These are phyloP conservation scores for Fusarium algeriense DNA, from an alignment of 2,329 filamentous ascomycete species.

Conservation along the genomic window DNA sequence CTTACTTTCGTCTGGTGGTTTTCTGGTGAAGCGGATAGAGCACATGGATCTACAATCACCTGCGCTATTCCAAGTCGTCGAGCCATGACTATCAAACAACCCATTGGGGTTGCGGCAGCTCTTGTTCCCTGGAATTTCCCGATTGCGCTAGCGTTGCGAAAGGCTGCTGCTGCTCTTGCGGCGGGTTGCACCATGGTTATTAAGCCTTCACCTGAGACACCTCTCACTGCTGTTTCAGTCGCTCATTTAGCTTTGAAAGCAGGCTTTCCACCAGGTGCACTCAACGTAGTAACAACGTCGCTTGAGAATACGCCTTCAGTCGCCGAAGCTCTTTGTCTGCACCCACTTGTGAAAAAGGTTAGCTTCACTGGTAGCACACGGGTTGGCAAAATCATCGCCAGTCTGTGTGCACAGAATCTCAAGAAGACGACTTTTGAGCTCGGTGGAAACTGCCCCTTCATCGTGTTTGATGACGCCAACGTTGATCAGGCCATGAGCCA, in stretches of 20 bases:
- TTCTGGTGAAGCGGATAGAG: slow-evolving; percentile 58
- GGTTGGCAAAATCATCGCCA: slow-evolving; percentile 74
- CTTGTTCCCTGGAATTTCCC: slow-evolving; percentile 70
- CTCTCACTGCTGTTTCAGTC: slow-evolving; percentile 76
- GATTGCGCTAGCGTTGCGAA: slow-evolving; percentile 62
- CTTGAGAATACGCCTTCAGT: slow-evolving; percentile 58
- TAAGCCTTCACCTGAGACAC: slow-evolving; percentile 80
- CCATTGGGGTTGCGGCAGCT: slow-evolving; percentile 52
- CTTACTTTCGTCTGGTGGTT: slow-evolving; percentile 69
- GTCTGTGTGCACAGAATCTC: slow-evolving; percentile 69
- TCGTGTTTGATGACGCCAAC: slow-evolving; percentile 76
- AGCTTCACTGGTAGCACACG: slow-evolving; percentile 83
- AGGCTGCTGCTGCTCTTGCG: slow-evolving; percentile 69
- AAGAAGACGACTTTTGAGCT: slow-evolving; percentile 78
- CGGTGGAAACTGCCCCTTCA: slow-evolving; percentile 75
- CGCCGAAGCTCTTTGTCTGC: slow-evolving; percentile 60
- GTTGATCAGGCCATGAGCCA: not conserved
- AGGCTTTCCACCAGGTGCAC: slow-evolving; percentile 79
- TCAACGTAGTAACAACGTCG: slow-evolving; percentile 64
- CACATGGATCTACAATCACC: slow-evolving; percentile 68
- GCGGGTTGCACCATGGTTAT: slow-evolving; percentile 82
- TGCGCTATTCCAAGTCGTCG: slow-evolving; percentile 60
- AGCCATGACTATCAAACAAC: slow-evolving; percentile 75
- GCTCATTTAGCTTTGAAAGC: slow-evolving; percentile 76
- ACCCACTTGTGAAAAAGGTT: slow-evolving; percentile 68